Base-by-base conservation (phyloP, 176 grass and related monocot genomes). In the Aegilops speltoides region DNA sequence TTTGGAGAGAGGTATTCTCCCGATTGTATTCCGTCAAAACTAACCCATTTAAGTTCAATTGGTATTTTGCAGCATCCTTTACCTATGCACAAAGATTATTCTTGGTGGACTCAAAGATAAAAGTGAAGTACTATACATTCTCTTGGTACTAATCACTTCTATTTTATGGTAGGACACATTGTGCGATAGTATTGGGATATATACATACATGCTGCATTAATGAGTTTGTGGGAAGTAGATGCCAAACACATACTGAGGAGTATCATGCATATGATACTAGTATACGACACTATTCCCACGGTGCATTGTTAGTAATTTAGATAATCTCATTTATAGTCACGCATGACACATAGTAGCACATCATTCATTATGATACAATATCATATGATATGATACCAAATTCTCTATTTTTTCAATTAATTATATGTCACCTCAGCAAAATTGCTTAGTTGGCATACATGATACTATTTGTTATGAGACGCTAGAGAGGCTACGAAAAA, bases 171-270 rank as follows among this genome's bases (percentile, higher is more conserved):
- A 9, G 3, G 3, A 11, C 16, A 68, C 4, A 64, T 26, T 19
- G 19, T 38, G 8, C 63, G 67, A 38, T 10, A 19, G 33, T 70
- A 19, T 72, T 29, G 23, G 22, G 65, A 73, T 41, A 41, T 41
- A 41, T 41, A 41, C 60, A 74, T 43, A 62, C 3, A 82, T 48
- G 70, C 23, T 86, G 62, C 70, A 82, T 61, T 48, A 54, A 67
- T 45, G 1, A 20, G 32, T 17, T 82, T 60, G 8, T 9, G 22
- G 63, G 14, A 34, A 85, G 8, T 28, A 76, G 54, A 64, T 65
- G 67, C 56, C 56, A 73, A 74, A 22, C 69, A 10, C 19, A 34
- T 22, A 8, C 17, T 56, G 50, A 0, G 16, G 0, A 48, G 16
- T 54, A 54, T 54, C 16, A 54, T 48, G 45, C 13, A 48, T 48